Evolutionary conservation across 495 filamentous ascomycete species (phyloP).

Genomic region (Aspergillus campestris): DNA sequence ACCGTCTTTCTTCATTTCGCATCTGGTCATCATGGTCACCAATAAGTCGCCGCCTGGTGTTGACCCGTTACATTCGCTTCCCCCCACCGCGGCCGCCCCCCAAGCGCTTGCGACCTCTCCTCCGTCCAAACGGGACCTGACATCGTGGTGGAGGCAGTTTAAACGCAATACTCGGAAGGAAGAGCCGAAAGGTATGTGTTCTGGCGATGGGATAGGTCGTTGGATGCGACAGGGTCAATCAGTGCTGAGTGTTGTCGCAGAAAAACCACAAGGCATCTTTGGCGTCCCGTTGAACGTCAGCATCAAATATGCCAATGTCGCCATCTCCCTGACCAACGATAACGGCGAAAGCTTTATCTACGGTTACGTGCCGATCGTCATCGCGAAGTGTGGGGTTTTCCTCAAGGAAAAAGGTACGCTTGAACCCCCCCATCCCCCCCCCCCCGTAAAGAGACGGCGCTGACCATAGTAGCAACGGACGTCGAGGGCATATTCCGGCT

Average conservation of each 20-base stretch:
- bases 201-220: neutral
- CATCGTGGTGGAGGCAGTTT: constrained; percentile 90
- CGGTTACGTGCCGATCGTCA: constrained; percentile 96
- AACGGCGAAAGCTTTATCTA: constrained; percentile 94
- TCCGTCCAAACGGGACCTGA: constrained; percentile 69
- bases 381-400: constrained; percentile 97
- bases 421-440: neutral
- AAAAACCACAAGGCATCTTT: constrained; percentile 61
- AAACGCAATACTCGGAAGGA: constrained; percentile 66
- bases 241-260: constrained; percentile 9
- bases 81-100: constrained; percentile 24
- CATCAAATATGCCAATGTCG: constrained; percentile 97
- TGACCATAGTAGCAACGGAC: constrained; percentile 62
- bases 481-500: constrained; percentile 96
- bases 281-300: constrained; percentile 89
- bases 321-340: constrained; percentile 88
- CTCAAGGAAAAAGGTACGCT: constrained; percentile 91
- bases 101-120: constrained; percentile 41
- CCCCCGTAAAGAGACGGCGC: too few relatives aligned
- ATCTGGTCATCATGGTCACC: constrained; percentile 31
- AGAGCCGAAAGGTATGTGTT: constrained; percentile 62
- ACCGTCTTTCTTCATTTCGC: constrained; percentile 6
- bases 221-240: constrained; percentile 3
- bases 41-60: constrained; percentile 35
- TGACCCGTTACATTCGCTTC: constrained; percentile 25